Evolutionary conservation across 2,329 filamentous ascomycete genomes (phyloP).

Genomic region (Trichoderma polysporum): DNA sequence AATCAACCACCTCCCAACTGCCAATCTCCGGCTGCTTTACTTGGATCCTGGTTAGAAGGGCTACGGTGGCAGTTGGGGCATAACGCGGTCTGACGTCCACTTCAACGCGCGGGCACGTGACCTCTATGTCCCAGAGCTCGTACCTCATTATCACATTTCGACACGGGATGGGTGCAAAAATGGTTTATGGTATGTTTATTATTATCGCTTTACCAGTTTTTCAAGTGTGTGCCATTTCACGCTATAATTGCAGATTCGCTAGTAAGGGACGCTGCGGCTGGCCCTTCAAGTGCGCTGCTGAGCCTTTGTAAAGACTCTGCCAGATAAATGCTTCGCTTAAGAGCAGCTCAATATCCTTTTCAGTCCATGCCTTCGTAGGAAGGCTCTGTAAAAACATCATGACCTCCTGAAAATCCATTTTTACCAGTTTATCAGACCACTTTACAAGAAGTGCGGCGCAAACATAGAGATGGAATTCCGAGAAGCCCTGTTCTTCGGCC

Average conservation of each 20-base stretch:
- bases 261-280: slow-evolving; percentile 39
- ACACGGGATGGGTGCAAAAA: not conserved
- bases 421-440: slow-evolving; percentile 91
- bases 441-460: slow-evolving; percentile 98
- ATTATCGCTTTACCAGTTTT: not conserved
- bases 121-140: not conserved
- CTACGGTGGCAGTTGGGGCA: not conserved
- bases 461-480: slow-evolving; percentile 96
- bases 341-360: slow-evolving; percentile 95
- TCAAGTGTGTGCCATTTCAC: not conserved
- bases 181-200: not conserved
- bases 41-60: not conserved
- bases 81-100: slow-evolving; percentile 14
- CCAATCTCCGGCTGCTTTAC: not conserved
- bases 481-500: slow-evolving; percentile 98
- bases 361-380: slow-evolving; percentile 91
- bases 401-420: slow-evolving; percentile 97
- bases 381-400: slow-evolving; percentile 99
- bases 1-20: not conserved
- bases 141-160: not conserved
- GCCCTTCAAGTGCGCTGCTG: slow-evolving; percentile 78
- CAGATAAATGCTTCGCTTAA: slow-evolving; percentile 97
- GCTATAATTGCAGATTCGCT: slow-evolving; percentile 39
- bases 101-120: slow-evolving; percentile 12
- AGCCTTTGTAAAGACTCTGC: slow-evolving; percentile 96